Percentiles rank a stretch among this genome's conserved stretches.
Evolutionary conservation across 2,329 filamentous ascomycete genomes (phyloP).

Genomic region (Nemania sp.): DNA sequence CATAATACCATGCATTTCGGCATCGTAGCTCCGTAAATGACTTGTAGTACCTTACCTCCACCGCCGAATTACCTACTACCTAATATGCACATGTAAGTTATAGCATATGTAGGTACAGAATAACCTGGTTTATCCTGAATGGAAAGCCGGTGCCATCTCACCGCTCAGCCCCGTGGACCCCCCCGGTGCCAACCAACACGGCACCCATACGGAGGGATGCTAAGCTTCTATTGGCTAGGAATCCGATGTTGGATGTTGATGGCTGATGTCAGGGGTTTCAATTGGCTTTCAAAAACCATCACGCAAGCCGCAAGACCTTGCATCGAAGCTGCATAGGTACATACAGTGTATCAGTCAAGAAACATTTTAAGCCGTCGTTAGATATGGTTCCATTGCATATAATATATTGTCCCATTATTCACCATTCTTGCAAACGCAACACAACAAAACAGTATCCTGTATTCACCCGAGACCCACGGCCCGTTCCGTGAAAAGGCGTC

Average conservation of each 20-base stretch:
- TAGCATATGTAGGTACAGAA: neutral
- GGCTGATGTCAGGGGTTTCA: constrained; percentile 29
- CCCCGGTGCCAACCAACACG: constrained; percentile 13
- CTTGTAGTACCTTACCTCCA: constrained; percentile 29
- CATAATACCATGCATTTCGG: no score
- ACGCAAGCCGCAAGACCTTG: constrained; percentile 7
- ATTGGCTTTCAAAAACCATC: constrained; percentile 15
- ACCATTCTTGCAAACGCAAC: neutral
- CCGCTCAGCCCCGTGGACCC: constrained; percentile 35
- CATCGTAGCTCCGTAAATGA: constrained; percentile 9
- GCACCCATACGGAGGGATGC: constrained; percentile 18
- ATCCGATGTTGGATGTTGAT: constrained; percentile 3
- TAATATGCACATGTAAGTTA: no score
- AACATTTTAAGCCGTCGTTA: neutral
- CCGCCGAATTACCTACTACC: constrained; percentile 27
- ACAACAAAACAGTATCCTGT: constrained; percentile 17
- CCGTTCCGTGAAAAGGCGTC: constrained; percentile 20
- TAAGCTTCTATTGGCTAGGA: constrained; percentile 28
- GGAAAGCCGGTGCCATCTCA: constrained; percentile 36
- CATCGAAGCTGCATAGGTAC: constrained; percentile 14
- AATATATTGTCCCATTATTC: neutral
- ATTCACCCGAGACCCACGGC: constrained; percentile 34
- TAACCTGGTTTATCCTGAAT: constrained; percentile 25
- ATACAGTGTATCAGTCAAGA: neutral
- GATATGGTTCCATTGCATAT: constrained; percentile 4